Percentiles rank a stretch among this genome's conserved stretches.
Conservation (phyloP, 164 flowering plant genomes). For the Annona squamosa region DNA sequence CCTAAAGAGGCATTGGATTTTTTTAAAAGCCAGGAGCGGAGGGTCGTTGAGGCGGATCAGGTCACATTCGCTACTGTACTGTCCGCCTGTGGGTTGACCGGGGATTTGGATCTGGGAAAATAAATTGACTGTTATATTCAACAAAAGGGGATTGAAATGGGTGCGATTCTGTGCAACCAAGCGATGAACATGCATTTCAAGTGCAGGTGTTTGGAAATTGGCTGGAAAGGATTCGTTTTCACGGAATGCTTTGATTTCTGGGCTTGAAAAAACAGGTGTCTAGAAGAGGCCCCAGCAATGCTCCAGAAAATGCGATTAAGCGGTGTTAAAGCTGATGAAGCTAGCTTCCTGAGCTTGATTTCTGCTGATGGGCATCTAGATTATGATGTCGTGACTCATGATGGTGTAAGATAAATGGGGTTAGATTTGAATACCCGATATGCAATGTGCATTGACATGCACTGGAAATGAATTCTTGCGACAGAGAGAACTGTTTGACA, state of each 20-base stretch:
- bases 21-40: background rate
- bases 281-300: slow-evolving; percentile 10
- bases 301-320: slow-evolving; percentile 18
- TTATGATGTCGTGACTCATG: slow-evolving; percentile 44
- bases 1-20: slow-evolving; percentile 3
- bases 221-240: slow-evolving; percentile 15
- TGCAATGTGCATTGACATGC: slow-evolving; percentile 12
- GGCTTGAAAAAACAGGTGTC: slow-evolving; percentile 10
- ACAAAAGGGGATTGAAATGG: slow-evolving; percentile 5
- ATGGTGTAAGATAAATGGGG: slow-evolving; percentile 28
- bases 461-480: slow-evolving; percentile 16
- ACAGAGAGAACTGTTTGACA: slow-evolving; percentile 9
- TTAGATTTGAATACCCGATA: slow-evolving; percentile 11
- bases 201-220: slow-evolving; percentile 31
- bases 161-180: slow-evolving; percentile 2
- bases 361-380: slow-evolving; percentile 8
- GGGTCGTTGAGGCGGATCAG: background rate
- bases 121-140: background rate
- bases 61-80: background rate
- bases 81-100: background rate
- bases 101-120: slow-evolving; percentile 3
- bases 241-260: slow-evolving; percentile 18
- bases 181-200: slow-evolving; percentile 47
- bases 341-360: slow-evolving; percentile 12
- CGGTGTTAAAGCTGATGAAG: slow-evolving; percentile 8